Percentiles rank a stretch among this genome's conserved stretches.
These are phyloP conservation scores for Nicotiana knightiana DNA, from an alignment of 257 asterid species.

Conservation along the genomic window DNA sequence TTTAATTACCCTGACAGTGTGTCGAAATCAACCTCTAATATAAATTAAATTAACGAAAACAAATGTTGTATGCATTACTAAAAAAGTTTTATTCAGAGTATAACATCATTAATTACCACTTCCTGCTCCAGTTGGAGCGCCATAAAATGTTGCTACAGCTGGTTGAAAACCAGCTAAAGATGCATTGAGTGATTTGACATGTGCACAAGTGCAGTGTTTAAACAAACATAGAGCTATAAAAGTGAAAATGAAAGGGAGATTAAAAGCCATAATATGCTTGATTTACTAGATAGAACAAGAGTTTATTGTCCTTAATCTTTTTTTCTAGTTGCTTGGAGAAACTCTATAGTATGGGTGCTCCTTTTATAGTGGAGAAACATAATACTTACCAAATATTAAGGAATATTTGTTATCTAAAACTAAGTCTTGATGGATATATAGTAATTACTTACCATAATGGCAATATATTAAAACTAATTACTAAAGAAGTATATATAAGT, in stretches of 20 bases:
- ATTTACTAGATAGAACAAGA: neutral
- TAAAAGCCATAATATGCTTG: neutral
- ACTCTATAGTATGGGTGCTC: neutral
- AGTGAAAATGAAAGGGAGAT: neutral
- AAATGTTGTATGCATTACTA: neutral
- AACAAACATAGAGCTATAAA: neutral
- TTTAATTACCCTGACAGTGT: too few species aligned
- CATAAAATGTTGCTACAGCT: slow-evolving; percentile 33
- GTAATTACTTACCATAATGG: too few species aligned
- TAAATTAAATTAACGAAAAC: too few species aligned
- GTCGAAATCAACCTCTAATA: too few species aligned
- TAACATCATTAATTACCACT: neutral
- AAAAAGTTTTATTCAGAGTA: neutral
- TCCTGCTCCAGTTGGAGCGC: slow-evolving; percentile 27
- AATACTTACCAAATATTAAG: neutral
- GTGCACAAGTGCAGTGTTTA: neutral
- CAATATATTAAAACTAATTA: too few species aligned
- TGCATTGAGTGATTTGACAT: neutral
- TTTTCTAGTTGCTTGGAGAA: neutral
- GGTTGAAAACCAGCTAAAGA: slow-evolving; percentile 3
- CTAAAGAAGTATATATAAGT: too few species aligned
- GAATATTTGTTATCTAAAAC: neutral
- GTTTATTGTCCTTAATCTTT: neutral
- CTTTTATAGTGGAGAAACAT: neutral
- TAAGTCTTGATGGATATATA: too few species aligned